phyloP scores from a whole-genome alignment of 2,329 filamentous ascomycete species.

The Cladosporium sphaerospermum region DNA sequence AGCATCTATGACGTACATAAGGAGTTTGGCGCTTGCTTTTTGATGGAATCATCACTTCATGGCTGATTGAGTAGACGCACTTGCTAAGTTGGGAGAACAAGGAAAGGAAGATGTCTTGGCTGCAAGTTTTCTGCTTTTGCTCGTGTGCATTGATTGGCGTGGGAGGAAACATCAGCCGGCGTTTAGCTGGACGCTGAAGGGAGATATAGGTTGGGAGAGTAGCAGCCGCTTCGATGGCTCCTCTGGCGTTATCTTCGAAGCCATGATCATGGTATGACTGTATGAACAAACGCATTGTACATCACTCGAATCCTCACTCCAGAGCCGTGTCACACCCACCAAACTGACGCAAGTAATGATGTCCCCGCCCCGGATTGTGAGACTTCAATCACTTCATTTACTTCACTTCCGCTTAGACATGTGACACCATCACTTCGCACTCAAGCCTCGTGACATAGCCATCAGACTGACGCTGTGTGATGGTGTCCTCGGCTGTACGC shows the following conservation, averaged over 20 bases:
- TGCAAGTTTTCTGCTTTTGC: too few species aligned
- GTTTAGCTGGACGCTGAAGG: background rate
- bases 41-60: background rate
- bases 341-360: too few species aligned
- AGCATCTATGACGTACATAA: background rate
- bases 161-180: too few species aligned
- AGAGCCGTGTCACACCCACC: too few species aligned
- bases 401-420: background rate
- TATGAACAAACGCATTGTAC: background rate
- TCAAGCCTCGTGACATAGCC: too few species aligned
- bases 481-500: too few species aligned
- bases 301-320: too few species aligned
- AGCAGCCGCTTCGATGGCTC: background rate
- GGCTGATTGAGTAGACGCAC: background rate
- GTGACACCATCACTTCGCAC: background rate
- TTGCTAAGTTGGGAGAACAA: background rate
- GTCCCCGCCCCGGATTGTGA: background rate
- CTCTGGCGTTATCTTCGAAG: background rate
- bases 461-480: too few species aligned
- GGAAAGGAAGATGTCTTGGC: too few species aligned
- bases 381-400: background rate
- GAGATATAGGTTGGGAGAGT: background rate
- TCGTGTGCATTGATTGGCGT: too few species aligned
- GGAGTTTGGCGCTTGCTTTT: conserved; percentile 1
- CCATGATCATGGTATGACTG: background rate